phyloP scores from a whole-genome alignment of 2,329 filamentous ascomycete species.

The Aspergillus cejpii region DNA sequence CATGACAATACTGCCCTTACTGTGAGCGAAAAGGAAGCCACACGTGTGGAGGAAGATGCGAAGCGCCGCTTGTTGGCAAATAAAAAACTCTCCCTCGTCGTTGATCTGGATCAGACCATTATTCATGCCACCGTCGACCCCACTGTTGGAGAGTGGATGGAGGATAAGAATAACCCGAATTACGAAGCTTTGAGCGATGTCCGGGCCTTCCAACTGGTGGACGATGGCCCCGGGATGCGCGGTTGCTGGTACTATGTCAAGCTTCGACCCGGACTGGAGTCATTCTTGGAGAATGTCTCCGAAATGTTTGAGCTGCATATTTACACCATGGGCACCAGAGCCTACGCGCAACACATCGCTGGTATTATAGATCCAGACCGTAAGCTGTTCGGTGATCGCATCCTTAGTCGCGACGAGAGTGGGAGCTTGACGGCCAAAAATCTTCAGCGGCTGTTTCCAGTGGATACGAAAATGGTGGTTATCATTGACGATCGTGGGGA shows the following conservation, averaged over 20 bases:
- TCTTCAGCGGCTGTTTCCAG: constrained; percentile 82
- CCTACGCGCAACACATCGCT: constrained; percentile 89
- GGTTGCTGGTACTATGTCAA: constrained; percentile 99
- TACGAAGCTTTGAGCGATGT: constrained; percentile 86
- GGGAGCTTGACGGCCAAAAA: constrained; percentile 88
- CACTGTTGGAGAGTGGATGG: constrained; percentile 92
- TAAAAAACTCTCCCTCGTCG: constrained; percentile 83
- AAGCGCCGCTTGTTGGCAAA: constrained; percentile 74
- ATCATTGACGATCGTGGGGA: constrained; percentile 97
- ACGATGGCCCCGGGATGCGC: constrained; percentile 68
- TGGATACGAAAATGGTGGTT: constrained; percentile 97
- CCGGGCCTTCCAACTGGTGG: constrained; percentile 75
- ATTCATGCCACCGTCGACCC: constrained; percentile 97
- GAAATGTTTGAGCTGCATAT: constrained; percentile 90
- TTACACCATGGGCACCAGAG: constrained; percentile 97
- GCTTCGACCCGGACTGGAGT: constrained; percentile 75
- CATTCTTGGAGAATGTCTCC: constrained; percentile 72
- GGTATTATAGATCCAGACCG: constrained; percentile 86
- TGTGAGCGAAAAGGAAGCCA: constrained; percentile 75
- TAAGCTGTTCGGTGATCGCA: constrained; percentile 85
- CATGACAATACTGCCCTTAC: constrained; percentile 84
- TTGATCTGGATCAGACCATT: constrained; percentile 96
- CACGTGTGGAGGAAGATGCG: constrained; percentile 73
- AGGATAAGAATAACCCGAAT: constrained; percentile 81
- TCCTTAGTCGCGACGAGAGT: constrained; percentile 95